Base-by-base conservation (phyloP, 2,329 filamentous ascomycete genomes). In the Periconia sp. region DNA sequence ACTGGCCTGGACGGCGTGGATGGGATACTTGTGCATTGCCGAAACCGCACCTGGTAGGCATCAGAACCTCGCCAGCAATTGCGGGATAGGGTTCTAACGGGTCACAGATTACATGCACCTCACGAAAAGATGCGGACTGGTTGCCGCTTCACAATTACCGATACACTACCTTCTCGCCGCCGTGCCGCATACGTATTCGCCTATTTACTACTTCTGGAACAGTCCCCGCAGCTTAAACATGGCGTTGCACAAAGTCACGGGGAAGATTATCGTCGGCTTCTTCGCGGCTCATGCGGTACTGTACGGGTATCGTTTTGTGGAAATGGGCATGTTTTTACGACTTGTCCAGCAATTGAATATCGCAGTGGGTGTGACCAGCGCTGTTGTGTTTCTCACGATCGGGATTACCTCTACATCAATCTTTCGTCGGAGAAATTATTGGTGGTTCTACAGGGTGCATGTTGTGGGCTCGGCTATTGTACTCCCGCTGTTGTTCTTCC, bases 371-470 rank as follows among this genome's bases (percentile, higher is more conserved):
- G n/a, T 49, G 11, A 49, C 41, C 47, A 49, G 47, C 19, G 47
- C 47, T 19, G 35, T 14, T 42, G 18, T 42, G 27, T n/a, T 49
- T 41, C 42, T 27, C 37, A n/a, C 40, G 15, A 14, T 49, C 10
- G 47, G 37, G 30, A 6, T 42, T n/a, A 49, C 47, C 27, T 41
- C 47, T 8, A 17, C 37, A 18, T 10, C 17, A n/a, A 41, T 30
- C 37, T 49, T 49, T 23, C 47, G 47, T 14, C 37, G 47, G 1
- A 49, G 47, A 20, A 23, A 31, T 27, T 42, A 49, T 20, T 30
- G 47, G 35, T 49, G 47, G 47, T 49, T 49, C 27, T 49, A 49
- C 47, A 49, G 18, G 47, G 20, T 49, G 30, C 47, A 49, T 14
- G 19, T 42, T 49, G n/a, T 42, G 17, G 47, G 47, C 11, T 49